Conservation (phyloP, 1,139 yeast species). For the Taphrina sp. region DNA sequence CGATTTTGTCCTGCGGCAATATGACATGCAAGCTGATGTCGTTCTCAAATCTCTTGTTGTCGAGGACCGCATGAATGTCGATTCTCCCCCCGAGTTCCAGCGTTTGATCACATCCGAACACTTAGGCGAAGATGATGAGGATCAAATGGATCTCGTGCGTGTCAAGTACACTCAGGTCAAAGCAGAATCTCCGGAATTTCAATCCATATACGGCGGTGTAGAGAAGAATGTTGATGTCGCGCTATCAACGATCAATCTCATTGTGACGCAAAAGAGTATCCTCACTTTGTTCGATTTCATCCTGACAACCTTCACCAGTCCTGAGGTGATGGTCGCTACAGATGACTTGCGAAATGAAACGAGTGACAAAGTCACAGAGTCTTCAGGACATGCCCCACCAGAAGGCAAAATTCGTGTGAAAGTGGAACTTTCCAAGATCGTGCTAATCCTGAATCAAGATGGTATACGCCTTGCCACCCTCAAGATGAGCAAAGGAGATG, state of each 20-base stretch:
- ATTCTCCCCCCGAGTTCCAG: constrained; percentile 63
- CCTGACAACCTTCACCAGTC: constrained; percentile 76
- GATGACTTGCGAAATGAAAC: constrained; percentile 41
- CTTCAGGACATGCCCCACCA: constrained; percentile 44
- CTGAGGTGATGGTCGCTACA: constrained; percentile 10
- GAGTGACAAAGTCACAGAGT: constrained; percentile 64
- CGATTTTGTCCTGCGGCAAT: constrained; percentile 58
- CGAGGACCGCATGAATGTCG: constrained; percentile 70
- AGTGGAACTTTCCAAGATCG: constrained; percentile 69
- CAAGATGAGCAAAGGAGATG: constrained; percentile 68
- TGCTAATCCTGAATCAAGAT: constrained; percentile 76
- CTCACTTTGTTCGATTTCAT: constrained; percentile 77
- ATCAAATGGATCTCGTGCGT: constrained; percentile 55
- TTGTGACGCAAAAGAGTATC: constrained; percentile 72
- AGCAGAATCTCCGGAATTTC: constrained; percentile 63
- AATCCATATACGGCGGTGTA: constrained; percentile 53
- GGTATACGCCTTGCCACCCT: constrained; percentile 78
- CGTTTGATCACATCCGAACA: constrained; percentile 68
- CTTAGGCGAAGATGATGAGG: constrained; percentile 45
- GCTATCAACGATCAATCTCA: constrained; percentile 75
- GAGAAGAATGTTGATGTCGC: constrained; percentile 76
- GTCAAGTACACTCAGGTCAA: constrained; percentile 56
- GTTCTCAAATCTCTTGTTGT: constrained; percentile 63
- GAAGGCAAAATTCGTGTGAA: constrained; percentile 59
- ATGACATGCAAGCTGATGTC: constrained; percentile 66